These are phyloP conservation scores for Calocera viscosa DNA, from an alignment of 768 basidiomycete species.

Conservation along the genomic window DNA sequence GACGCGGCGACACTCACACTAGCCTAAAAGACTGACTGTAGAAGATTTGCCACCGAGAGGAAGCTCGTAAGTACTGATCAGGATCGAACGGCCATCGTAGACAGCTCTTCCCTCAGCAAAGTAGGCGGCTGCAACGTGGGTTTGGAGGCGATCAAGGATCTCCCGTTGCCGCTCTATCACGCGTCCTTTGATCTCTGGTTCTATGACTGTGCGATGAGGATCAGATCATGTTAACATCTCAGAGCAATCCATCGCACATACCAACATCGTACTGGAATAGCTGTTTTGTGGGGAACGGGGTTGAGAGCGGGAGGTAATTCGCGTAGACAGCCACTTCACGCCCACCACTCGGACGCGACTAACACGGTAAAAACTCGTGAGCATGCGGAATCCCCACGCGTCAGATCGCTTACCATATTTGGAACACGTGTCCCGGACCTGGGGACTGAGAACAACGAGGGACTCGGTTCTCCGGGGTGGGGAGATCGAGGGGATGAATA, in stretches of 20 bases:
- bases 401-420: neutral
- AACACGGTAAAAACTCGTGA: too few species aligned
- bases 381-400: neutral
- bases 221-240: neutral
- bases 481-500: too few species aligned
- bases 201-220: neutral
- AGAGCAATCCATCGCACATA: too few species aligned
- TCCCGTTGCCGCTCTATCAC: neutral
- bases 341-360: neutral
- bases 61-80: neutral
- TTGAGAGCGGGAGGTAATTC: neutral
- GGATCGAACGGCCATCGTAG: neutral
- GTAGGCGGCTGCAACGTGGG: neutral
- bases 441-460: neutral
- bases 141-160: neutral
- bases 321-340: neutral
- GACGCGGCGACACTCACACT: neutral
- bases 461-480: too few species aligned
- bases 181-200: neutral
- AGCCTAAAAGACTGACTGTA: neutral
- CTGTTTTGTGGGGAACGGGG: neutral
- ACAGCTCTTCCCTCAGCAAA: neutral
- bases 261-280: slow-evolving; percentile 1
- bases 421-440: neutral
- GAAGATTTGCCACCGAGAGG: neutral